Evolutionary conservation across 495 filamentous ascomycete species (phyloP), one percentile per base, ranked within the genome.

Genomic region (Astrocystis sublimbata): DNA sequence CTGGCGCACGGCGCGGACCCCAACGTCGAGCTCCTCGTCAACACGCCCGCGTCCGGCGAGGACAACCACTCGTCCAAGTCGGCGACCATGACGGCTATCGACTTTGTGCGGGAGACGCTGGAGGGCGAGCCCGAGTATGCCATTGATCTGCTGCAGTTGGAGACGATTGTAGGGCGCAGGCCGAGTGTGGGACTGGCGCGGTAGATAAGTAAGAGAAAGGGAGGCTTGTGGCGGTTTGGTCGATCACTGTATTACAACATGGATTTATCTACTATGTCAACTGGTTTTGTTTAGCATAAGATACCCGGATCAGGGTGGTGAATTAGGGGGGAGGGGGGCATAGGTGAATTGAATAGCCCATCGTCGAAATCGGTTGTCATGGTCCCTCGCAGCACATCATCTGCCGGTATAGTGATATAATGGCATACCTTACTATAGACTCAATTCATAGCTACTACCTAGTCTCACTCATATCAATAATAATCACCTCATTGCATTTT

Each of bases 71-170:
- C 69, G 9, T 66, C 68, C 8, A 60, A 59, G n/a, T 69, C 68
- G 21, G 52, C 61, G 12, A 66, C 65, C 3, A 31, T 68, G 31
- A 60, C 65, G 9, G 71, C 71, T 1, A 62, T 73, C 0, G 71
- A 73, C 31, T 41, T 69, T 13, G 68, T 73, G 30, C 68, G 69
- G 2, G 68, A 73, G 26, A 73, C 68, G 3, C 49, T 73, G 17
- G 66, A 69, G 38, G 68, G 71, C 3, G 71, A 71, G 36, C 71
- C 68, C 26, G 71, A 73, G 21, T 73, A 73, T 30, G 71, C 66
- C 17, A 42, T 73, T 30, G 71, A 73, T 41, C 45, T 73, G 4
- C 41, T 69, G 19, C 64, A 73, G 53, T 60, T 73, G 46, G 71
- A 73, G 45, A 65, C 61, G 0, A 54, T 73, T 13, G 67, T 69